Conservation (phyloP, 768 basidiomycete genomes). For the Hemileccinum rubropunctum region DNA sequence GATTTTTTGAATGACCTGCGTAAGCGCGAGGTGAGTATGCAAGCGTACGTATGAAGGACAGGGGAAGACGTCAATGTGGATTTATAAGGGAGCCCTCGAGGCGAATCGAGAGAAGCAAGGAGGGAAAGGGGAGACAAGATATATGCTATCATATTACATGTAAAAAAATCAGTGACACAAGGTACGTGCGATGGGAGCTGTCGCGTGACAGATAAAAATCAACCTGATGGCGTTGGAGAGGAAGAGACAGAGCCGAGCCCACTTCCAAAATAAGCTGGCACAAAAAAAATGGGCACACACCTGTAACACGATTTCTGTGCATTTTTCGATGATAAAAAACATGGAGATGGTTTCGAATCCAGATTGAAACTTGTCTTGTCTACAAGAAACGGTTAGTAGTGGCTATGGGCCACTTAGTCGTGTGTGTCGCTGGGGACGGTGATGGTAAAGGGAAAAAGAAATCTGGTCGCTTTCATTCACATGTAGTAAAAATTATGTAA, state of each 20-base stretch:
- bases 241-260: slow-evolving; percentile 14
- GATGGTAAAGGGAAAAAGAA: slow-evolving; percentile 27
- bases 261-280: slow-evolving; percentile 25
- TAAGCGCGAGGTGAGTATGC: slow-evolving; percentile 18
- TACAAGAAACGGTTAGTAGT: slow-evolving; percentile 14
- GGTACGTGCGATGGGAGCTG: slow-evolving; percentile 29
- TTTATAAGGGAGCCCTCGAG: slow-evolving; percentile 24
- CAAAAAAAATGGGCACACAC: slow-evolving; percentile 24
- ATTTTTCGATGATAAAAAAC: slow-evolving; percentile 36
- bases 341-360: slow-evolving; percentile 34
- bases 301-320: slow-evolving; percentile 36
- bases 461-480: slow-evolving; percentile 17
- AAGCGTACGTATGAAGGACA: slow-evolving; percentile 22
- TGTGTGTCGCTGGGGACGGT: slow-evolving; percentile 31
- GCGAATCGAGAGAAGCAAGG: slow-evolving; percentile 23
- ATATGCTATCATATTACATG: slow-evolving; percentile 35
- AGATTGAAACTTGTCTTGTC: slow-evolving; percentile 31
- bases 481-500: slow-evolving; percentile 34
- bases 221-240: slow-evolving; percentile 24
- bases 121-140: slow-evolving; percentile 13
- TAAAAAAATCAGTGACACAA: slow-evolving; percentile 35
- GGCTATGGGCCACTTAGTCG: slow-evolving; percentile 30
- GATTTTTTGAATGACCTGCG: slow-evolving; percentile 45
- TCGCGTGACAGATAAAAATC: slow-evolving; percentile 38
- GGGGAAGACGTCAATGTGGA: slow-evolving; percentile 22